Percentiles rank a stretch among this genome's conserved stretches.
Conservation (phyloP, 345 rosid species). For the Camelina sativa region DNA sequence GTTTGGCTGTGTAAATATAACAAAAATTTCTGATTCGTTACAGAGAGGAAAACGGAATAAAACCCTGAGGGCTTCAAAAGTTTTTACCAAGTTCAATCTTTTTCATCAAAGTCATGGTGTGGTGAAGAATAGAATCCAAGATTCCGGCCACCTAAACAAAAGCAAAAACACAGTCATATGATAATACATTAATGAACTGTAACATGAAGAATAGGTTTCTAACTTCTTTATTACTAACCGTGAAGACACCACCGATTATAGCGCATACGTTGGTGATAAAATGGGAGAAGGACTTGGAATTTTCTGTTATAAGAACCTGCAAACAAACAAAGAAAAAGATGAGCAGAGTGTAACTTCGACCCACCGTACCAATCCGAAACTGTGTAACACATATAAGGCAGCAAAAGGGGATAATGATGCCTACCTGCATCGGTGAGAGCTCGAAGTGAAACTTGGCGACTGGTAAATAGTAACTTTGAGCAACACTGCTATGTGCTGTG, state of each 20-base stretch:
- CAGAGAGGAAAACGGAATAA: conserved; percentile 13
- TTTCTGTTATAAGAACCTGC: conserved; percentile 88
- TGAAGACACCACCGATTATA: conserved; percentile 96
- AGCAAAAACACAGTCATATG: conserved; percentile 9
- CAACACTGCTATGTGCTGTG: conserved; percentile 95
- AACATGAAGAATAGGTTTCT: conserved; percentile 12
- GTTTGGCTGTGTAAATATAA: conserved; percentile 14
- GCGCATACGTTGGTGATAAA: conserved; percentile 96
- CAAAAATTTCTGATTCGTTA: conserved; percentile 27
- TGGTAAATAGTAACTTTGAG: conserved; percentile 72
- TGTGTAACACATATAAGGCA: conserved; percentile 24
- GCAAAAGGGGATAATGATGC: conserved; percentile 4
- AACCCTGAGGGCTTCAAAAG: conserved; percentile 52
- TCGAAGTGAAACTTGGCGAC: conserved; percentile 90
- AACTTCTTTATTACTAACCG: conserved; percentile 67
- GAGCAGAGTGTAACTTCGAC: conserved; percentile 6
- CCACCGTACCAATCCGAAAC: background rate
- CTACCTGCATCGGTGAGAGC: conserved; percentile 99
- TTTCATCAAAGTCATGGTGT: conserved; percentile 82
- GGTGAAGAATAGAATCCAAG: conserved; percentile 82
- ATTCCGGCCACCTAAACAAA: conserved; percentile 90
- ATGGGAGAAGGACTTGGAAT: conserved; percentile 82
- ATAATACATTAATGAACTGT: background rate
- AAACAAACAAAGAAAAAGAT: background rate
- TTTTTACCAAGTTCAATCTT: conserved; percentile 94